Evolutionary conservation across 2,329 filamentous ascomycete genomes (phyloP), one percentile per base, ranked within the genome.

Genomic region (Cordyceps cateniannulata): DNA sequence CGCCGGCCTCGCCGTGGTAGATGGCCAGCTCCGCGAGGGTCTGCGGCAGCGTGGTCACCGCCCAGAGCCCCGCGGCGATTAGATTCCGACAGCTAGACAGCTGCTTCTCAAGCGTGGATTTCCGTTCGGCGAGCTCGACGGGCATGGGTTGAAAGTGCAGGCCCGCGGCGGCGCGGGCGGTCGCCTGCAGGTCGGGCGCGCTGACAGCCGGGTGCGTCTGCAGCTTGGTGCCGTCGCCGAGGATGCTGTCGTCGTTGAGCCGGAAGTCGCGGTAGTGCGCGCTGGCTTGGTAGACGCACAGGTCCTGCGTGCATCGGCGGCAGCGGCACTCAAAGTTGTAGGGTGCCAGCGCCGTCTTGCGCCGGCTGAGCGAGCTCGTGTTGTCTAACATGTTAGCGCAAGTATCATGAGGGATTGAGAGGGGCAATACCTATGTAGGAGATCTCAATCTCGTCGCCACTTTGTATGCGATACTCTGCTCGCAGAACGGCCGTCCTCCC

Each of bases 391-490:
- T 9, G 45, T 38, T 8, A 16, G 8, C 20, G n/a, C 45, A 51
- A 53, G 35, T 22, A 25, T 16, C 29, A 32, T n/a, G 10, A 35
- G 9, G 1, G 2, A 24, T 12, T 42, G 38, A 18, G 38, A 18
- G 18, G 12, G 38, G 16, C 4, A 7, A 62, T 71, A 81, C 85
- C 83, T 40, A 84, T 82, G 65, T 87, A 87, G 1, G 83, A 85
- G 38, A 87, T 84, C 61, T 81, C 78, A 59, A 87, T 78, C 71
- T 86, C 82, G 27, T 85, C 79, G 8, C 77, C 83, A 35, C 73
- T 68, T 16, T 74, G 66, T 47, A 88, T 84, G 3, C 73, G 69
- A 24, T 66, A 69, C 59, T 81, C 75, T 2, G 84, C 81, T 42
- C 79, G 75, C 16, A 88, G 70, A 3, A 80, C 70, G 3, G 82